phyloP scores from a whole-genome alignment of 208 protist genomes.

The Vickermania ingenoplastis region DNA sequence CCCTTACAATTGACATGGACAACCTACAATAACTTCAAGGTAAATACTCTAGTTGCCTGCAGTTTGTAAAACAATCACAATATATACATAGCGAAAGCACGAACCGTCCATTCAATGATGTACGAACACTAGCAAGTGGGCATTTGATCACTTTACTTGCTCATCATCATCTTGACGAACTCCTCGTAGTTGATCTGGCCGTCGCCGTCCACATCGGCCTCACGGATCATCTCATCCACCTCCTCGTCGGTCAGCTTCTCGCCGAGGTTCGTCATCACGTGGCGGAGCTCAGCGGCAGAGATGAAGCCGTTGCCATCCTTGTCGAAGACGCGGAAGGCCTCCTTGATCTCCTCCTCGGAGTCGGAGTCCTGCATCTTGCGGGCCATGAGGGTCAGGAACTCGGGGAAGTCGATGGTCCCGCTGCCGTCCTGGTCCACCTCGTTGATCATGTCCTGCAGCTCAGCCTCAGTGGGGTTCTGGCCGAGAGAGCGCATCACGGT shows the following conservation, averaged over 20 bases:
- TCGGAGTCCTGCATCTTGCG: conserved; percentile 88
- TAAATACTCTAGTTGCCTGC: no score
- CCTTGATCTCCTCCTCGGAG: conserved; percentile 92
- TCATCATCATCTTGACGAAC: conserved; percentile 82
- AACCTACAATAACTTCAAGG: no score
- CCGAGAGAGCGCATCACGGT: conserved; percentile 99
- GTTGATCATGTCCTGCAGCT: conserved; percentile 97
- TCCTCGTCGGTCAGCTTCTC: conserved; percentile 92
- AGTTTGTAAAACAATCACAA: no score
- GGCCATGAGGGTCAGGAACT: conserved; percentile 84
- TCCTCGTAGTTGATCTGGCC: conserved; percentile 82
- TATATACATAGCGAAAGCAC: no score
- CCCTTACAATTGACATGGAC: no score
- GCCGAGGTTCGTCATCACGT: conserved; percentile 93
- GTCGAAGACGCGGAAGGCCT: conserved; percentile 95
- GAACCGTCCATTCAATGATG: no score
- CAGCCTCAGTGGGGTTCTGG: conserved; percentile 92
- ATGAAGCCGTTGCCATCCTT: conserved; percentile 93
- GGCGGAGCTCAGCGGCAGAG: conserved; percentile 89
- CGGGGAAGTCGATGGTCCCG: conserved; percentile 95
- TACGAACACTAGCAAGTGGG: no score
- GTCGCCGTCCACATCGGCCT: conserved; percentile 78
- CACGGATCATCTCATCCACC: conserved; percentile 86
- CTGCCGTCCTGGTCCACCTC: conserved; percentile 93
- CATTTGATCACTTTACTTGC: no score